Percentiles rank a stretch among this genome's conserved stretches.
phyloP scores from a whole-genome alignment of 2,329 filamentous ascomycete genomes.

The Talaromyces sp. region DNA sequence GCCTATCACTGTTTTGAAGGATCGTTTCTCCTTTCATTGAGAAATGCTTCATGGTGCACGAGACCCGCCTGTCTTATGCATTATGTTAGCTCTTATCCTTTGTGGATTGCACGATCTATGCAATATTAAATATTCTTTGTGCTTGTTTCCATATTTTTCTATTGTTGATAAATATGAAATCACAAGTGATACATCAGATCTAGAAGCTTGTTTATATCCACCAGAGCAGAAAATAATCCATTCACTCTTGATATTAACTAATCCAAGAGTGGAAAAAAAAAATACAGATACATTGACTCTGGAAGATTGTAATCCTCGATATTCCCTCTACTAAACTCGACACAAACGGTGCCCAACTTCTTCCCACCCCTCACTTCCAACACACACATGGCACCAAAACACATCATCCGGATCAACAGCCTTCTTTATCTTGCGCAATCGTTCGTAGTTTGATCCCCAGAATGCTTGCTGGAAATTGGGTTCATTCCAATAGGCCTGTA shows the following conservation, averaged over 20 bases:
- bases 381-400: conserved; percentile 37
- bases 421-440: conserved; percentile 32
- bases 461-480: conserved; percentile 10
- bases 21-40: background rate
- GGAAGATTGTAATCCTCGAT: background rate
- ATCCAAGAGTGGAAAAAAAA: background rate
- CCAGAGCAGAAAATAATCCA: background rate
- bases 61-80: background rate
- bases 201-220: background rate
- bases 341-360: background rate
- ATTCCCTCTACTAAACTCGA: background rate
- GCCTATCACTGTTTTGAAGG: background rate
- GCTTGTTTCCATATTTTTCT: background rate
- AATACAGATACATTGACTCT: background rate
- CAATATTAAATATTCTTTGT: background rate
- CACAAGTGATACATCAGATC: background rate
- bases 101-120: background rate
- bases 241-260: background rate
- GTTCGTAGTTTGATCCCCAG: conserved; percentile 28
- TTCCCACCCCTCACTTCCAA: conserved; percentile 34
- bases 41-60: background rate
- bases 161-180: background rate
- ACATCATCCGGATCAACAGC: conserved; percentile 38
- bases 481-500: conserved; percentile 17
- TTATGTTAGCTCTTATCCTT: too few species aligned